Evolutionary conservation across 2,329 filamentous ascomycete species (phyloP).

Genomic region (Colletotrichum aenigma): DNA sequence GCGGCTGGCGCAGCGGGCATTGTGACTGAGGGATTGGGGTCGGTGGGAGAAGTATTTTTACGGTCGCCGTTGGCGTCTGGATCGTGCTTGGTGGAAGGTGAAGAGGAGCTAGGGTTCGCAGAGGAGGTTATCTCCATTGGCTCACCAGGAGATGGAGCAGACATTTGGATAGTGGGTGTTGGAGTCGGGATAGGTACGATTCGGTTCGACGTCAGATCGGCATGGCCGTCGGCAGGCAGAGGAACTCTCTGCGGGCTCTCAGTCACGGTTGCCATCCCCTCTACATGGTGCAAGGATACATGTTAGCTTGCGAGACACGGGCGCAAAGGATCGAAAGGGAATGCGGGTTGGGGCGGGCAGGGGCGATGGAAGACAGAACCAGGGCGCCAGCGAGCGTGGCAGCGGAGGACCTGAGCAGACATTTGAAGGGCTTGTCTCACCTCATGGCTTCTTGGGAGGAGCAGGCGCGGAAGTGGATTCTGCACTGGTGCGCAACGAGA

Average conservation of each 20-base stretch:
- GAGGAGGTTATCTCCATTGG: slow-evolving; percentile 67
- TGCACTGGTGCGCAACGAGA: background rate
- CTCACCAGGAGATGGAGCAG: slow-evolving; percentile 60
- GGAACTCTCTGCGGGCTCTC: slow-evolving; percentile 52
- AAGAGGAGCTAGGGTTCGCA: slow-evolving; percentile 37
- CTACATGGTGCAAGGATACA: slow-evolving; percentile 30
- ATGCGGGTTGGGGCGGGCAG: background rate
- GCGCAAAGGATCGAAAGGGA: slow-evolving; percentile 5
- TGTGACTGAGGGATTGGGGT: slow-evolving; percentile 40
- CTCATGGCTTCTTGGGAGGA: slow-evolving; percentile 17
- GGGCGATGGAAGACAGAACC: slow-evolving; percentile 4
- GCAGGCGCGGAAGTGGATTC: background rate
- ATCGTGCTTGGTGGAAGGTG: slow-evolving; percentile 14
- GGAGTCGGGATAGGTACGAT: slow-evolving; percentile 57
- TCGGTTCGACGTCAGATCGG: slow-evolving; percentile 54
- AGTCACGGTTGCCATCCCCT: slow-evolving; percentile 58
- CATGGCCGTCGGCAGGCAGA: slow-evolving; percentile 41
- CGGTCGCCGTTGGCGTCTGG: slow-evolving; percentile 33
- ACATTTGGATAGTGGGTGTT: slow-evolving; percentile 62
- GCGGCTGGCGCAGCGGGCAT: slow-evolving; percentile 57
- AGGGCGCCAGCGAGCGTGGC: slow-evolving; percentile 21
- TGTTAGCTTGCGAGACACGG: slow-evolving; percentile 23
- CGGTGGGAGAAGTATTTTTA: slow-evolving; percentile 41
- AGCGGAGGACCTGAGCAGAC: background rate
- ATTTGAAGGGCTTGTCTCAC: slow-evolving; percentile 15